These are phyloP conservation scores for Telopea speciosissima DNA, from an alignment of 177 flowering plant genomes.

Conservation along the genomic window DNA sequence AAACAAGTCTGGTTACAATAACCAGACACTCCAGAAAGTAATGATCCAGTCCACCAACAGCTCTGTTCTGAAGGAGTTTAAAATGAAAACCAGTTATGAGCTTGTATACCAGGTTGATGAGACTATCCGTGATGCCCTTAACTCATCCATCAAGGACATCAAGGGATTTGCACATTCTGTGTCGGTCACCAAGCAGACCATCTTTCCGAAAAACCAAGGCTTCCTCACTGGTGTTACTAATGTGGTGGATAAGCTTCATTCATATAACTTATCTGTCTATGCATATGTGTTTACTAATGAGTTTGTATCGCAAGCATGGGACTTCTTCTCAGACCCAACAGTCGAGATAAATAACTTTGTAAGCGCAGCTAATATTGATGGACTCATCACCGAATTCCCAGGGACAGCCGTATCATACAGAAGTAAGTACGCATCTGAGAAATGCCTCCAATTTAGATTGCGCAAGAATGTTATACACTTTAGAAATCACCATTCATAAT, in stretches of 20 bases:
- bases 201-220: constrained; percentile 24
- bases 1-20: constrained; percentile 44
- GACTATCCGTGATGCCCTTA: constrained; percentile 35
- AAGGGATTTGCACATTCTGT: constrained; percentile 67
- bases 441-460: neutral
- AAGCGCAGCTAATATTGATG: constrained; percentile 37
- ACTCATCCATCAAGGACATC: constrained; percentile 55
- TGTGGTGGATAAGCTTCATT: constrained; percentile 38
- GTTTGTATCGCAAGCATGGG: constrained; percentile 81
- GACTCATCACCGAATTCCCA: constrained; percentile 83
- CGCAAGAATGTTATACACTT: too few relatives aligned
- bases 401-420: constrained; percentile 58
- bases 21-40: constrained; percentile 41
- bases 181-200: constrained; percentile 46
- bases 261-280: constrained; percentile 32
- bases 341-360: constrained; percentile 68
- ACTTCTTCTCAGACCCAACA: constrained; percentile 74
- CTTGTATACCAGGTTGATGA: constrained; percentile 60
- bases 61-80: constrained; percentile 50
- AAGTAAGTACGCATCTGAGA: constrained; percentile 46
- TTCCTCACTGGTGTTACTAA: constrained; percentile 42
- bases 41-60: constrained; percentile 70
- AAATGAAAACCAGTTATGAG: constrained; percentile 41
- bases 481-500: too few relatives aligned
- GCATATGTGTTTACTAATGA: constrained; percentile 63